phyloP scores from a whole-genome alignment of 1,284 basidiomycete species.

The Pseudozyma sp. region DNA sequence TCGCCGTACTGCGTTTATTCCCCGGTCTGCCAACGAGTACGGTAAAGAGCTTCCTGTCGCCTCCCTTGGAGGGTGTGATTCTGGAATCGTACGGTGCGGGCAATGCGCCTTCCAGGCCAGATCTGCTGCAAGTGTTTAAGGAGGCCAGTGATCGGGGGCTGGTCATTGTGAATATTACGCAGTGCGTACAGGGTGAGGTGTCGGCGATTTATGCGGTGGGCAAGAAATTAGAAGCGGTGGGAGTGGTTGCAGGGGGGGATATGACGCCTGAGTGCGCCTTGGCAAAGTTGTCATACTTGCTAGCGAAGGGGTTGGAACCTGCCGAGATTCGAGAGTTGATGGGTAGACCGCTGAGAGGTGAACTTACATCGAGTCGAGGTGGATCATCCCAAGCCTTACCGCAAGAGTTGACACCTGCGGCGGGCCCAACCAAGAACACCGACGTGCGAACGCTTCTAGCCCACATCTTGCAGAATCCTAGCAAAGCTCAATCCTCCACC shows the following conservation, averaged over 20 bases:
- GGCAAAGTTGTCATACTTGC: constrained; percentile 86
- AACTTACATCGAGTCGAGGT: constrained; percentile 74
- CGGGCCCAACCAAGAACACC: constrained; percentile 25
- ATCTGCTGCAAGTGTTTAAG: constrained; percentile 74
- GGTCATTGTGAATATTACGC: constrained; percentile 89
- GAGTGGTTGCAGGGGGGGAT: constrained; percentile 72
- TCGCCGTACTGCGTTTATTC: constrained; percentile 75
- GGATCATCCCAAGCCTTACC: constrained; percentile 9
- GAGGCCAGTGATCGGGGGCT: constrained; percentile 85
- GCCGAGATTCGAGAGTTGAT: constrained; percentile 82
- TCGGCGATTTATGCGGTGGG: constrained; percentile 80
- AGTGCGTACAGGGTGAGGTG: constrained; percentile 77
- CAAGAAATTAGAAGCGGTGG: constrained; percentile 74
- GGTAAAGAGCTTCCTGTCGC: constrained; percentile 59
- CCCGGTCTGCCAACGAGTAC: constrained; percentile 77
- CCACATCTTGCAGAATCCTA: constrained; percentile 45
- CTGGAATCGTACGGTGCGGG: constrained; percentile 91
- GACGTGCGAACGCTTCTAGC: constrained; percentile 45
- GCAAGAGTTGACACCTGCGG: constrained; percentile 38
- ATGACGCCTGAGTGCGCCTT: constrained; percentile 96
- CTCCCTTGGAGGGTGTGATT: constrained; percentile 73
- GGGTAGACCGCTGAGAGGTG: constrained; percentile 83
- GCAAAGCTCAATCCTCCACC: constrained; percentile 17
- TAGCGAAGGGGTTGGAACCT: constrained; percentile 82
- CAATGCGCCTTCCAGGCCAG: constrained; percentile 70